Percentiles rank a stretch among this genome's conserved stretches.
These are phyloP conservation scores for Apiospora aurea DNA, from an alignment of 2,329 filamentous ascomycete genomes.

Conservation along the genomic window DNA sequence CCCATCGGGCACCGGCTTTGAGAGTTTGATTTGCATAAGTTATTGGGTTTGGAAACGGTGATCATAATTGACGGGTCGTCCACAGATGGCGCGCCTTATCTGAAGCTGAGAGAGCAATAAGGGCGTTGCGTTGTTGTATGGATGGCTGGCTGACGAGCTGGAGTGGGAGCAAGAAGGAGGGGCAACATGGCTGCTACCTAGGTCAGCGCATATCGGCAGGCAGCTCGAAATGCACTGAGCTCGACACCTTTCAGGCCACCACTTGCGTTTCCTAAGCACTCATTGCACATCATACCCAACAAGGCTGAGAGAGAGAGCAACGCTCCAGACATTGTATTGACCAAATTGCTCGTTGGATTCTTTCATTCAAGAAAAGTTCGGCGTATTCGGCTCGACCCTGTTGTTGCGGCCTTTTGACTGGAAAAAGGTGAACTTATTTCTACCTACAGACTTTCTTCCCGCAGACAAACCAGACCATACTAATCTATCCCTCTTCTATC, in stretches of 20 bases:
- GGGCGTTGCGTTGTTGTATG: not conserved
- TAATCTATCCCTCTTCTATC: not conserved
- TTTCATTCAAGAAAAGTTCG: not conserved
- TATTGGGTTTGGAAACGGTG: not conserved
- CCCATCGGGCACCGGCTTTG: too few relatives aligned
- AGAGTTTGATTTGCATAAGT: too few relatives aligned
- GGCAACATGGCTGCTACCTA: conserved; percentile 14
- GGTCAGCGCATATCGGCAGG: conserved; percentile 6
- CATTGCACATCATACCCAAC: conserved; percentile 11
- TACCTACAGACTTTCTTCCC: not conserved
- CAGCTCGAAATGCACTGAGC: conserved; percentile 1
- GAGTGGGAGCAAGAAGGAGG: conserved; percentile 12
- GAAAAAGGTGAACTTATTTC: not conserved
- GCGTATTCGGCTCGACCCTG: not conserved
- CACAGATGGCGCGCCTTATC: conserved; percentile 4
- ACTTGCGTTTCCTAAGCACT: not conserved
- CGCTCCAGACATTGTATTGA: not conserved
- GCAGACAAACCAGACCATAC: not conserved
- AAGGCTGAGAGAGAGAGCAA: not conserved
- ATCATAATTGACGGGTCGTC: not conserved
- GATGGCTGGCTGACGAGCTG: not conserved
- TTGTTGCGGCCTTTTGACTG: not conserved
- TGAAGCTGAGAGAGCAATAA: not conserved
- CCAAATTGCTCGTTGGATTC: not conserved
- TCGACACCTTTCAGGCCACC: conserved; percentile 19